A percentile compares a stretch with the other conserved stretches of the same genome.
phyloP scores from a whole-genome alignment of 441 rosid genomes.

The Melastoma candidum region DNA sequence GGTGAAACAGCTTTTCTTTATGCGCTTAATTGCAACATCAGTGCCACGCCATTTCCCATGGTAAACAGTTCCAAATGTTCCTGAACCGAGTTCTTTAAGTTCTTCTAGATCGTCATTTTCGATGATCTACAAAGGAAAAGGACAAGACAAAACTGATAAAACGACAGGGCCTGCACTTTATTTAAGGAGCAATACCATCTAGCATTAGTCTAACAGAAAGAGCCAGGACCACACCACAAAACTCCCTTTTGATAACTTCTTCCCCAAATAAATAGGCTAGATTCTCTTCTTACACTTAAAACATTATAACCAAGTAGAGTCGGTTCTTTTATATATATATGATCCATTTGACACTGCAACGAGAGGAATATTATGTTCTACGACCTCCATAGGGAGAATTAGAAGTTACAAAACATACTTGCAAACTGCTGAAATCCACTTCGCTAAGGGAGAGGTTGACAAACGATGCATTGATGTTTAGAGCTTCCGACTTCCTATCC shows the following conservation, averaged over 20 bases:
- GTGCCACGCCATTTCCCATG: conserved; percentile 23
- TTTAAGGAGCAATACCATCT: no score
- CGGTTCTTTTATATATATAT: no score
- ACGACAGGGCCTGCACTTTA: no score
- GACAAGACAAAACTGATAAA: background rate
- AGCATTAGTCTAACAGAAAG: no score
- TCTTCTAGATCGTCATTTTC: conserved; percentile 20
- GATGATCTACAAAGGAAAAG: conserved; percentile 10
- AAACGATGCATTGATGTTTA: conserved; percentile 29
- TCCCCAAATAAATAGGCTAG: no score
- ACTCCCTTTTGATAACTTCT: no score
- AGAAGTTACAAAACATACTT: conserved; percentile 33
- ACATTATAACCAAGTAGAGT: no score
- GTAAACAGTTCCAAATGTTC: conserved; percentile 21
- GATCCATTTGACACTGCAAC: background rate
- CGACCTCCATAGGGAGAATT: background rate
- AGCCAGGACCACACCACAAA: no score
- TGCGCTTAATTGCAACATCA: conserved; percentile 21
- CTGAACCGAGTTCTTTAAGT: conserved; percentile 19
- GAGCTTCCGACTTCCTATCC: conserved; percentile 49
- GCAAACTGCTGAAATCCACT: conserved; percentile 60
- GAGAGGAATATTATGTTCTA: background rate
- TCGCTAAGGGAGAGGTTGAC: conserved; percentile 35
- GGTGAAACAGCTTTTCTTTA: conserved; percentile 18
- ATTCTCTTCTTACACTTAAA: no score